phyloP scores from a whole-genome alignment of 495 filamentous ascomycete genomes.

The Annulohypoxylon moriforme region DNA sequence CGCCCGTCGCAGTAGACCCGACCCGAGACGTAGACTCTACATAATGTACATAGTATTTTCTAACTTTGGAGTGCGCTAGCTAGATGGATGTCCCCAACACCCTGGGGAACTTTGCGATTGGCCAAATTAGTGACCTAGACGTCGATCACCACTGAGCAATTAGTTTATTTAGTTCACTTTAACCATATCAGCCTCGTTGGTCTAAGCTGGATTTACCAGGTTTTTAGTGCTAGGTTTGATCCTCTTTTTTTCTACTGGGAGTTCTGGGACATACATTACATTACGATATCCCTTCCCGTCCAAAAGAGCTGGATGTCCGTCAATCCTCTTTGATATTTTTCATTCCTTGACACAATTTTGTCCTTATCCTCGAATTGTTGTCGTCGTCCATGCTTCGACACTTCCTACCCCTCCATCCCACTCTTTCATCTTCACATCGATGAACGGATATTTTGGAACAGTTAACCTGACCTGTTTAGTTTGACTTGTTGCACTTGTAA shows the following conservation, averaged over 20 bases:
- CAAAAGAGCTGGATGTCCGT: conserved; percentile 22
- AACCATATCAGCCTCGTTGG: conserved; percentile 45
- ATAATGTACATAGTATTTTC: background rate
- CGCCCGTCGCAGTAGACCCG: conserved; percentile 37
- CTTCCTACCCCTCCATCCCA: conserved; percentile 4
- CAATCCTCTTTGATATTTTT: conserved; percentile 12
- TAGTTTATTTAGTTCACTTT: conserved; percentile 33
- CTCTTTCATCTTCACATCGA: conserved; percentile 13
- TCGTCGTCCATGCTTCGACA: conserved; percentile 18
- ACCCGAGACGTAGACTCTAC: conserved; percentile 34
- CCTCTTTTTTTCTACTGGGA: conserved; percentile 25
- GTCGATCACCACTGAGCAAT: conserved; percentile 38
- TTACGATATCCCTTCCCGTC: conserved; percentile 38
- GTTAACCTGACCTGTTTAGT: conserved; percentile 27
- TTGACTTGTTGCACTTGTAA: conserved; percentile 16
- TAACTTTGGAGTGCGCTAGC: conserved; percentile 31
- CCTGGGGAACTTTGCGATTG: conserved; percentile 33
- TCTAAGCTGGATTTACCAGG: conserved; percentile 15
- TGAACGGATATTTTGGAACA: conserved; percentile 7
- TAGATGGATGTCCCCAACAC: conserved; percentile 37
- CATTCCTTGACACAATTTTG: conserved; percentile 13
- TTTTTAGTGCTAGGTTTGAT: conserved; percentile 29
- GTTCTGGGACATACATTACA: conserved; percentile 21
- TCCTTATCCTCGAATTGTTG: conserved; percentile 6
- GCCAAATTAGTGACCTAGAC: conserved; percentile 17